Evolutionary conservation across 2,329 filamentous ascomycete genomes (phyloP).

Genomic region (Zymoseptoria tritici): DNA sequence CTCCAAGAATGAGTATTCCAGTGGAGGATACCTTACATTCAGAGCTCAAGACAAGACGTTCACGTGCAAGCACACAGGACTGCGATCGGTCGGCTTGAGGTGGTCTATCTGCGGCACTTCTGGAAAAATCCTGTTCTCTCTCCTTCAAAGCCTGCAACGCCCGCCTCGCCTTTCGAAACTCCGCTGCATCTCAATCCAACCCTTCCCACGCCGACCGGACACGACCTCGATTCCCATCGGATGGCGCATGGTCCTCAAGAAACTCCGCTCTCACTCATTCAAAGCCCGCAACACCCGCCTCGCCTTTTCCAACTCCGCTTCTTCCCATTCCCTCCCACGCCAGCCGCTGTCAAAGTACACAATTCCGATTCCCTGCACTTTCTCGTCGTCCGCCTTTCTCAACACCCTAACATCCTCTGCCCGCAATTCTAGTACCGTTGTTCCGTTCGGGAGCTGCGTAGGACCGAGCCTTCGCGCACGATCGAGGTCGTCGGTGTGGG

Average conservation of each 20-base stretch:
- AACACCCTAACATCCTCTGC: background rate
- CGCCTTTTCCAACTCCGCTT: background rate
- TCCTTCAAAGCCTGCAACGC: background rate
- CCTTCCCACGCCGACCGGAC: too few species aligned
- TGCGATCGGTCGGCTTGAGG: too few species aligned
- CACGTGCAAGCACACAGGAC: too few species aligned
- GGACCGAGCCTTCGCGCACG: background rate
- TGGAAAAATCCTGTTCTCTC: background rate
- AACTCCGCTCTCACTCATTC: background rate
- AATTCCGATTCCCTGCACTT: background rate
- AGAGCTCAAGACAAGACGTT: too few species aligned
- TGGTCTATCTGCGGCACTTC: too few species aligned
- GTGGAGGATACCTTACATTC: too few species aligned
- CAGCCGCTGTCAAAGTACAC: background rate
- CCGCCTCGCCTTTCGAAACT: background rate
- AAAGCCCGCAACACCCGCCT: background rate
- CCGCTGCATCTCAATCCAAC: too few species aligned
- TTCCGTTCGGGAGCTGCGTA: background rate
- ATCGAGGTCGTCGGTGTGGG: background rate
- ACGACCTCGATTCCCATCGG: too few species aligned
- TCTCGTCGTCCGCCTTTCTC: background rate
- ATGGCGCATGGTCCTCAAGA: background rate
- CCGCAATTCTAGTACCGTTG: background rate
- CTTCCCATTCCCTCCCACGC: background rate
- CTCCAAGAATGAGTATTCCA: too few species aligned